phyloP scores from a whole-genome alignment of 2,329 filamentous ascomycete species.

The Pseudopyricularia javanii region DNA sequence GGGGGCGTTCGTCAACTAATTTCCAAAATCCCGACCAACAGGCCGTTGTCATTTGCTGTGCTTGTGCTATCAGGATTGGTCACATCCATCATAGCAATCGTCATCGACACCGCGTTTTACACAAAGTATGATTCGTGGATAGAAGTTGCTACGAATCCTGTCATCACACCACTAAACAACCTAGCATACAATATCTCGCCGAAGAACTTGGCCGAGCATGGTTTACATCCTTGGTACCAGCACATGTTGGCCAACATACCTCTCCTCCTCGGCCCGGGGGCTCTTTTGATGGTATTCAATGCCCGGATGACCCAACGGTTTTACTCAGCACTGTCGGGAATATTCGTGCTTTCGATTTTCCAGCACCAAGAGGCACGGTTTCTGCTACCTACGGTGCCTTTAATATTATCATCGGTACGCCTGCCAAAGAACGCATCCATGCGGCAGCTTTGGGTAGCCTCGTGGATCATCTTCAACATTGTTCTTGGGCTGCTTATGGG shows the following conservation, averaged over 20 bases:
- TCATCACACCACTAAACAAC: slow-evolving; percentile 70
- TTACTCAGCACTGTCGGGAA: slow-evolving; percentile 62
- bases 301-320: slow-evolving; percentile 49
- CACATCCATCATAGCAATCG: slow-evolving; percentile 62
- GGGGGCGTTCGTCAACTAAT: slow-evolving; percentile 3
- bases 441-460: slow-evolving; percentile 40
- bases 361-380: slow-evolving; percentile 75
- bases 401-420: slow-evolving; percentile 63
- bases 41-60: slow-evolving; percentile 48
- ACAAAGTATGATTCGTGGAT: slow-evolving; percentile 49
- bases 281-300: slow-evolving; percentile 44
- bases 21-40: slow-evolving; percentile 14
- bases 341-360: slow-evolving; percentile 59
- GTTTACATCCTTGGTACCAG: slow-evolving; percentile 68
- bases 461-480: slow-evolving; percentile 61
- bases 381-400: slow-evolving; percentile 59
- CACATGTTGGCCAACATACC: slow-evolving; percentile 61
- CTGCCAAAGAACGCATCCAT: slow-evolving; percentile 43
- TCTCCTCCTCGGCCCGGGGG: slow-evolving; percentile 59
- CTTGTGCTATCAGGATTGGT: slow-evolving; percentile 52
- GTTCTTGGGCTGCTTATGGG: slow-evolving; percentile 62
- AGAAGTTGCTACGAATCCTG: slow-evolving; percentile 49
- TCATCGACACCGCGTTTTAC: slow-evolving; percentile 80
- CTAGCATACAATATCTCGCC: slow-evolving; percentile 60
- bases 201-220: slow-evolving; percentile 62